Base-by-base conservation (phyloP, 225 moss, liverwort and hornwort species). In the Ulota crispa region DNA sequence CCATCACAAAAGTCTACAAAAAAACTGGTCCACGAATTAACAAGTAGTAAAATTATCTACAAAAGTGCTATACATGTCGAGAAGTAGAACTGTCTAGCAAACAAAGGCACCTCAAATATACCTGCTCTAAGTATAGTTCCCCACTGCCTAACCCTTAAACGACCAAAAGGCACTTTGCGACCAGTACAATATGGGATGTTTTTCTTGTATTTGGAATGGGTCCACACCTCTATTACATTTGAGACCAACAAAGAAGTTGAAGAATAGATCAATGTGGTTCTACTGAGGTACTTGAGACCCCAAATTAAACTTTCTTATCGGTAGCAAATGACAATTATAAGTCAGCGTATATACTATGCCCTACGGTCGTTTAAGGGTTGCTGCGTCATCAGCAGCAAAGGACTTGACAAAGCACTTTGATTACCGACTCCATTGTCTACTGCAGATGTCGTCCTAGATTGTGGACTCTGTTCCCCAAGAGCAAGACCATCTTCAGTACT, bases 111-210 rank as follows among this genome's bases (percentile, higher is more conserved):
- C 67, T 28, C 8, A 39, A 57, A 18, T 41, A 32, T 77, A 90
- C 89, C 89, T 87, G 85, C 81, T 85, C 66, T 87, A 85, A 41
- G 9, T 9, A 2, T 87, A 79, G 14, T 85, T 85, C 85, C 80
- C 81, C 26, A 79, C 83, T 78, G 85, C 81, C 36, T 87, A n/a
- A n/a, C n/a, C n/a, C n/a, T n/a, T n/a, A n/a, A n/a, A n/a, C n/a
- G n/a, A n/a, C n/a, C n/a, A n/a, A n/a, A n/a, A n/a, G n/a, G n/a
- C n/a, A n/a, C n/a, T n/a, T n/a, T n/a, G n/a, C n/a, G n/a, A n/a
- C n/a, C n/a, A n/a, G n/a, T n/a, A n/a, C n/a, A n/a, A n/a, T n/a
- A n/a, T n/a, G n/a, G n/a, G n/a, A n/a, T n/a, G n/a, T n/a, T n/a
- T n/a, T n/a, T n/a, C n/a, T n/a, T n/a, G n/a, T n/a, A n/a, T n/a